Conservation (phyloP, 495 filamentous ascomycete genomes). For the Darksidea phi region DNA sequence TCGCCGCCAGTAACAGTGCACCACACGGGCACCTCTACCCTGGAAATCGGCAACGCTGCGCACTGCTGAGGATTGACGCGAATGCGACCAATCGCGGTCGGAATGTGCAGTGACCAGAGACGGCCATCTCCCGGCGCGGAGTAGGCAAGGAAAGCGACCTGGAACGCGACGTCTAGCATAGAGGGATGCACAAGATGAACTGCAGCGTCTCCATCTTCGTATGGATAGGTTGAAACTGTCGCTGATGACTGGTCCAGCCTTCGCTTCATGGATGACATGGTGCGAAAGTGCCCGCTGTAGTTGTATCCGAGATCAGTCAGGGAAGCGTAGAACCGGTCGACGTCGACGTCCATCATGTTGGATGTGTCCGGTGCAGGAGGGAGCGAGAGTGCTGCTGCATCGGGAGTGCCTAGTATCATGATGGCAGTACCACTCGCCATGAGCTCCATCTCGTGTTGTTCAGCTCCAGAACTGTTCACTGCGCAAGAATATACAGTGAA, state of each 20-base stretch:
- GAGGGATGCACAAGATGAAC: no score
- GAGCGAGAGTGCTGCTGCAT: neutral
- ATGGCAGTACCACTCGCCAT: slow-evolving; percentile 1
- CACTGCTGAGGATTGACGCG: no score
- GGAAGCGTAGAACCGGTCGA: slow-evolving; percentile 9
- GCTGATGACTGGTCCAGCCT: neutral
- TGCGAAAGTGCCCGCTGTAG: slow-evolving; percentile 7
- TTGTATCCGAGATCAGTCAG: slow-evolving; percentile 11
- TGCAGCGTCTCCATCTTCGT: no score
- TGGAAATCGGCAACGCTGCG: neutral
- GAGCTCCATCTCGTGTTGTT: slow-evolving; percentile 9
- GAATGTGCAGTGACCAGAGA: no score
- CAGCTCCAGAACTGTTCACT: neutral
- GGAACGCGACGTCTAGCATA: no score
- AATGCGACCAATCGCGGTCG: no score
- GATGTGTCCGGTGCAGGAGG: neutral
- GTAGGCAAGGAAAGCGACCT: no score
- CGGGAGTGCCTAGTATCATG: neutral
- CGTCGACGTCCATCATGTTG: slow-evolving; percentile 7
- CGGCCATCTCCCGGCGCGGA: no score
- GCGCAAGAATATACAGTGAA: neutral
- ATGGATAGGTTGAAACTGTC: neutral
- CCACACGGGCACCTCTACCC: slow-evolving; percentile 1
- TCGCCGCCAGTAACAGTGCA: no score
- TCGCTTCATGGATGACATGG: slow-evolving; percentile 6